phyloP scores from a whole-genome alignment of 495 filamentous ascomycete species.

The Aspergillus baeticus region DNA sequence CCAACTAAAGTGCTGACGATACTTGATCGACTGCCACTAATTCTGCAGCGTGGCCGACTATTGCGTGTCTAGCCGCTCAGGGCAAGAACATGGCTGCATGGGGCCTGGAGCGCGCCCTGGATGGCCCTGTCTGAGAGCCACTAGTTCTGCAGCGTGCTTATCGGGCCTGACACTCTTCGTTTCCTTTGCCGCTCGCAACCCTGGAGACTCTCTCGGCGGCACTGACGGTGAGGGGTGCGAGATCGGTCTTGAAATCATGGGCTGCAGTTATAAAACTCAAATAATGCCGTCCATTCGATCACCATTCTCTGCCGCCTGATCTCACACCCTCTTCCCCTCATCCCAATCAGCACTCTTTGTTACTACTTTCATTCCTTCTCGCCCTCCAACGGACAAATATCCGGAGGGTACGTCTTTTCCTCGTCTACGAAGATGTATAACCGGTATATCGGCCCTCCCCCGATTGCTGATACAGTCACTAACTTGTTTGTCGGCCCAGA shows the following conservation, averaged over 20 bases:
- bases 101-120: neutral
- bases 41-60: too few relatives aligned
- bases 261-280: neutral
- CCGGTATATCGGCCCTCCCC: neutral
- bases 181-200: slow-evolving; percentile 9
- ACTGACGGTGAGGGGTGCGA: slow-evolving; percentile 3
- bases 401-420: neutral
- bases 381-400: neutral
- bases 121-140: neutral
- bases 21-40: neutral
- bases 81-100: slow-evolving; percentile 2
- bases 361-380: neutral
- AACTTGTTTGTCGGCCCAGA: neutral
- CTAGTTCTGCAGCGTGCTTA: slow-evolving; percentile 6
- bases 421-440: neutral
- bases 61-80: slow-evolving; percentile 1
- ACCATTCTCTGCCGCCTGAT: neutral
- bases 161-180: slow-evolving; percentile 1
- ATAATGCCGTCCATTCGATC: neutral
- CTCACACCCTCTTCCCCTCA: neutral
- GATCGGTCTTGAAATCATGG: neutral
- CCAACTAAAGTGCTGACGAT: neutral
- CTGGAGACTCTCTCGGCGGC: neutral
- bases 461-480: neutral
- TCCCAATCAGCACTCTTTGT: neutral